Conservation (phyloP, 2,329 filamentous ascomycete genomes). For the Paraphoma chrysanthemicola region DNA sequence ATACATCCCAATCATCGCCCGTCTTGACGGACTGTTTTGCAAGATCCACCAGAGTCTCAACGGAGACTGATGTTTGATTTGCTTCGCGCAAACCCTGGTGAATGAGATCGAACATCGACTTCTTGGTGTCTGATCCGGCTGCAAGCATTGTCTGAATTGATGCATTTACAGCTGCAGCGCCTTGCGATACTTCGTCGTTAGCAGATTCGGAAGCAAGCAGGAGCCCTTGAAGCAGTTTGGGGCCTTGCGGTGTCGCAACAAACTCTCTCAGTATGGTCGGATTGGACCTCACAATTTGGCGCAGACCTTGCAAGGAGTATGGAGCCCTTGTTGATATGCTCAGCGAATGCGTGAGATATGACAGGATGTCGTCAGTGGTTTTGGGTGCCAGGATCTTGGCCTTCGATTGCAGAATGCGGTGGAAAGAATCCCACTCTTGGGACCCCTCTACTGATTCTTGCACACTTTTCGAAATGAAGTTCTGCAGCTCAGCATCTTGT, state of each 20-base stretch:
- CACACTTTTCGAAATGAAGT: slow-evolving; percentile 40
- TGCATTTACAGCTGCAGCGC: slow-evolving; percentile 48
- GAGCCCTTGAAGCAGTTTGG: slow-evolving; percentile 59
- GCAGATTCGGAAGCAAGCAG: slow-evolving; percentile 62
- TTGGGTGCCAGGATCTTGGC: slow-evolving; percentile 40
- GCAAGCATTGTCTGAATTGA: slow-evolving; percentile 45
- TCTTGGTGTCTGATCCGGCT: slow-evolving; percentile 49
- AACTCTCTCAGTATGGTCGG: slow-evolving; percentile 53
- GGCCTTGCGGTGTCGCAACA: slow-evolving; percentile 54
- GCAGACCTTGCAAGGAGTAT: slow-evolving; percentile 54
- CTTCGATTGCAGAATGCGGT: slow-evolving; percentile 43
- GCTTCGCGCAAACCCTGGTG: slow-evolving; percentile 59
- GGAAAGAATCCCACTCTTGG: slow-evolving; percentile 46
- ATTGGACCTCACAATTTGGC: slow-evolving; percentile 51
- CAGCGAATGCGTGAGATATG: slow-evolving; percentile 48
- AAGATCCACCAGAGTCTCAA: slow-evolving; percentile 64
- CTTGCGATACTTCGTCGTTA: slow-evolving; percentile 58
- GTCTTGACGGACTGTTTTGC: slow-evolving; percentile 56
- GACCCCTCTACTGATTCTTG: slow-evolving; percentile 39
- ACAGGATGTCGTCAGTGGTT: slow-evolving; percentile 48
- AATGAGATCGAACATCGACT: slow-evolving; percentile 60
- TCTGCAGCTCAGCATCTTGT: slow-evolving; percentile 44
- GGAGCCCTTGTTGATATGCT: slow-evolving; percentile 43
- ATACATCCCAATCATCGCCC: slow-evolving; percentile 31
- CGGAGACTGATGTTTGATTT: slow-evolving; percentile 51